These are phyloP conservation scores for Puccinia triticina DNA, from an alignment of 1,284 basidiomycete species.

Conservation along the genomic window DNA sequence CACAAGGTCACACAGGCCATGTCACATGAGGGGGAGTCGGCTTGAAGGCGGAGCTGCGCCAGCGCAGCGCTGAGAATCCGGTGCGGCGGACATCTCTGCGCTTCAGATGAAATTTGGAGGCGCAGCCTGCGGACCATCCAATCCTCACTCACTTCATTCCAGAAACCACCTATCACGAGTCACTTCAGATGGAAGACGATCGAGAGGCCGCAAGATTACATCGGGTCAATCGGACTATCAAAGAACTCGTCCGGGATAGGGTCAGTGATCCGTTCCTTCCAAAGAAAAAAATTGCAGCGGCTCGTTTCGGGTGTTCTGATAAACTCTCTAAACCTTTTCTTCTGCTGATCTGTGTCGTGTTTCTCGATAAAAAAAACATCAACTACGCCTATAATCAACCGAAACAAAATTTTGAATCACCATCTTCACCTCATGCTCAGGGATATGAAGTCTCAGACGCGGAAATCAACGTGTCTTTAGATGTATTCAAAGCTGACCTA, in stretches of 20 bases:
- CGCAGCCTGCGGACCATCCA: too few species aligned
- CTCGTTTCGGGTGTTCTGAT: not conserved
- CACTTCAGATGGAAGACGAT: conserved; percentile 58
- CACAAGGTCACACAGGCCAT: too few species aligned
- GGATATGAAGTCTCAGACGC: conserved; percentile 87
- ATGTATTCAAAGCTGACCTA: conserved; percentile 73
- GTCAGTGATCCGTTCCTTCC: conserved; percentile 57
- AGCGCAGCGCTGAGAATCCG: too few species aligned
- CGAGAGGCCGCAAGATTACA: conserved; percentile 72
- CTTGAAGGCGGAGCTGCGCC: too few species aligned
- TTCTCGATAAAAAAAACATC: too few species aligned
- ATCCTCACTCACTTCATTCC: too few species aligned
- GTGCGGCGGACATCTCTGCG: too few species aligned
- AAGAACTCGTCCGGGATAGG: conserved; percentile 92
- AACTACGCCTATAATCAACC: too few species aligned
- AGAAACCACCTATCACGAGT: too few species aligned
- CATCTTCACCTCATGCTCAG: conserved; percentile 63
- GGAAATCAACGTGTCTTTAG: conserved; percentile 82
- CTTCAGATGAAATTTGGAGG: too few species aligned
- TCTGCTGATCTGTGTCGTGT: conserved; percentile 30
- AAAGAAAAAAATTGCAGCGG: conserved; percentile 8
- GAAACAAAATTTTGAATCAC: conserved; percentile 9
- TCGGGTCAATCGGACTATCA: conserved; percentile 94
- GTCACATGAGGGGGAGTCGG: too few species aligned
- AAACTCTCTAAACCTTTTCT: conserved; percentile 61